These are phyloP conservation scores for Microbotryum scabiosae DNA, from an alignment of 1,284 basidiomycete species.

Conservation along the genomic window DNA sequence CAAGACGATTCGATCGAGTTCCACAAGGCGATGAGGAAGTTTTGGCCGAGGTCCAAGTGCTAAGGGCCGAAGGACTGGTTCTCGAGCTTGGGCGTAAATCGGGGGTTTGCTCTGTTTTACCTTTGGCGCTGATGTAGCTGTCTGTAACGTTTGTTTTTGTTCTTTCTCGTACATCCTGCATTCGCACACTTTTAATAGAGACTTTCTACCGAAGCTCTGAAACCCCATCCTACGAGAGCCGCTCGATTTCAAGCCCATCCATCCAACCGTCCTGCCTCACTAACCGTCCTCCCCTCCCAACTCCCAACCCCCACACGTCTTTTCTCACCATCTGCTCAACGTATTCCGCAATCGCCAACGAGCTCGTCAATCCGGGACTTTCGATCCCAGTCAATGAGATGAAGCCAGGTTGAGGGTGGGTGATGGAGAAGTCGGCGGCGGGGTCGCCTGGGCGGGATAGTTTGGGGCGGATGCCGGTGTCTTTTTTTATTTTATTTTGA, in stretches of 20 bases:
- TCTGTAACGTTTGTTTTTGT: no score
- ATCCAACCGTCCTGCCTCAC: constrained; percentile 28
- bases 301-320: constrained; percentile 49
- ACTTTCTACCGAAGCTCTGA: not conserved
- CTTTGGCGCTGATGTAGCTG: no score
- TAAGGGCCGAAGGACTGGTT: not conserved
- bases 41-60: constrained; percentile 7
- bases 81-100: no score
- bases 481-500: constrained; percentile 6
- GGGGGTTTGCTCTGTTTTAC: no score
- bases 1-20: constrained; percentile 2
- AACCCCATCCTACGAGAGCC: not conserved
- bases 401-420: constrained; percentile 47
- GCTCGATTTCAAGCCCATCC: constrained; percentile 18
- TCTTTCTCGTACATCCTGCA: no score
- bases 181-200: no score
- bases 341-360: constrained; percentile 46
- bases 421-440: constrained; percentile 70
- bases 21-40: constrained; percentile 2
- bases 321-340: constrained; percentile 43
- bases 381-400: constrained; percentile 57
- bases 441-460: constrained; percentile 61
- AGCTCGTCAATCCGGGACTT: constrained; percentile 47
- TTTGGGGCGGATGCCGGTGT: constrained; percentile 87
- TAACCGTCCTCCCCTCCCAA: constrained; percentile 43